Conservation (phyloP, 2,329 filamentous ascomycete genomes). For the Pezicula radicicola region DNA sequence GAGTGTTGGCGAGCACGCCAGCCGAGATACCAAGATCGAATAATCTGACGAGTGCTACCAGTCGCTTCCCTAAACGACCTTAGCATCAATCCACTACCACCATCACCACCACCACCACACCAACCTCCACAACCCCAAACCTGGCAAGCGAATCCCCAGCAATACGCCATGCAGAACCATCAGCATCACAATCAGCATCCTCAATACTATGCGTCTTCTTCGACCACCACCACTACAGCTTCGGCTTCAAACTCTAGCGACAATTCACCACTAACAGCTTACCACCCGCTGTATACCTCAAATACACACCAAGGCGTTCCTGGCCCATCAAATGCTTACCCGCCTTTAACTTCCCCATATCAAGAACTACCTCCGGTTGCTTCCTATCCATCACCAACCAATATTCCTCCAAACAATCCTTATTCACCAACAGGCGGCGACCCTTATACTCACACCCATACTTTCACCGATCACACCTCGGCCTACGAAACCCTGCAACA, state of each 20-base stretch:
- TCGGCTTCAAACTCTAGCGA: not conserved
- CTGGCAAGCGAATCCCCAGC: not conserved
- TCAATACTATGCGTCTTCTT: not conserved
- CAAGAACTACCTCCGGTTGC: not conserved
- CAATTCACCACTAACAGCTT: not conserved
- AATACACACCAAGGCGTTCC: not conserved
- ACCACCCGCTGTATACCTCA: not conserved
- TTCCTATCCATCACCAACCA: not conserved
- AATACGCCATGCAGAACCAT: not conserved
- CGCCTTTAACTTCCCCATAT: too few species aligned
- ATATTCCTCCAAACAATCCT: too few species aligned
- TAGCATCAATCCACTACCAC: not conserved
- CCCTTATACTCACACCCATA: slow-evolving; percentile 3
- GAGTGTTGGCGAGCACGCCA: too few species aligned
- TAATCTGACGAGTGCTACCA: too few species aligned
- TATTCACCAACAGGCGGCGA: not conserved
- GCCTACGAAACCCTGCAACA: not conserved
- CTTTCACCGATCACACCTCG: slow-evolving; percentile 4
- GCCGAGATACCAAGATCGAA: too few species aligned
- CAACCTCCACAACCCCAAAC: not conserved
- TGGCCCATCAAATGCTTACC: not conserved
- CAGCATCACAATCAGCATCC: not conserved
- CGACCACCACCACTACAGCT: not conserved
- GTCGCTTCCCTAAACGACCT: too few species aligned
- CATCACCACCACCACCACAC: not conserved